Base-by-base conservation (phyloP, 2,329 filamentous ascomycete species). In the Aspergillus amoenus region DNA sequence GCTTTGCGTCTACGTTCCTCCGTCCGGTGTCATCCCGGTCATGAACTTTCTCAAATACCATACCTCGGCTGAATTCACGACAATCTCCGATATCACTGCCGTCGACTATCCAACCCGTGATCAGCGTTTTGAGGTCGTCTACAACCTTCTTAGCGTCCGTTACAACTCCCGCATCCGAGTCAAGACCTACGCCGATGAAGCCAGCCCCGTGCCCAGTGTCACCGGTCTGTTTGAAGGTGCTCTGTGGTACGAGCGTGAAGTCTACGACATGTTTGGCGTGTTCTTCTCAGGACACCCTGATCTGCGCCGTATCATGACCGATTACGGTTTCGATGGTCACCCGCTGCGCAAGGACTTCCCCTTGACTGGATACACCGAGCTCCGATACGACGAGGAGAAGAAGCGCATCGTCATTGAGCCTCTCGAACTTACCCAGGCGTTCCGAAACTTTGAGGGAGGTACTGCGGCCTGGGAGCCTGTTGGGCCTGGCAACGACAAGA, bases 341-440 rank as follows among this genome's bases (percentile, higher is more conserved):
- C 94, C 94, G 42, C 80, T 99, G 73, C 86, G 95, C 72, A 99
- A 99, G 81, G 94, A 99, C 74, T 99, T 99, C 81, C 94, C 94
- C 21, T 80, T 99, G 74, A 97, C 94, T 2, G 94, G 94, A 47
- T 99, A 99, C 81, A 99, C 94, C 34, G 95, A 99, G 81, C 89
- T 99, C 66, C 85, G 94, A 71, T 99, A 95, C 73, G 94, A 99
- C 67, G 94, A 99, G 80, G 95, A 99, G 84, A 99, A 97, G 90
- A 99, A 99, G 87, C 87, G 94, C 61, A 97, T 99, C 73, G 93
- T 99, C 60, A 93, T 95, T 32, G 95, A 99, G 82, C 94, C 95
- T 41, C 82, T 99, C 49, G 94, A 99, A 81, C 84, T 99, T 77
- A 97, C 94, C 13, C 94, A 99, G 79, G 94, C 95, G 7, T 99